Evolutionary conservation across 805 yeast species (phyloP), one percentile per base, ranked within the genome.

Genomic region (Priceomyces fermenticarens): DNA sequence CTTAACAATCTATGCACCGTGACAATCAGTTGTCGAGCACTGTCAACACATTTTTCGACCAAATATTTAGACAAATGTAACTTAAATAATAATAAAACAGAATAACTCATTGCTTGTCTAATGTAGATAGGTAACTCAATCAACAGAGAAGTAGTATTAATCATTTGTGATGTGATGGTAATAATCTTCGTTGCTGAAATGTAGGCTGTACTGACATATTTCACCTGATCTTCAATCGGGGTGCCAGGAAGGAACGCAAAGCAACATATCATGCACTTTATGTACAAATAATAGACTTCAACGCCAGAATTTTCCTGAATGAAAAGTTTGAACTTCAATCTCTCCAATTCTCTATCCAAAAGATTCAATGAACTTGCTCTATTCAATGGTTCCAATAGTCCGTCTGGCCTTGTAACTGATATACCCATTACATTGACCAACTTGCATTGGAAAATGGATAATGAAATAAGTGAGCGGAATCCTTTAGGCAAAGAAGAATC

Each of bases 231-330:
- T 49, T 84, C 93, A 40, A 81, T 76, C 7, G 96, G 88, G 0
- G 95, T 85, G 15, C 88, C 90, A n/a, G 96, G 91, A 44, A 88
- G 67, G 51, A 90, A 90, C 3, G 96, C 91, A 72, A 87, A 90
- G 43, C 90, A 80, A 57, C 96, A 87, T 33, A 90, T 76, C 78
- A 86, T 84, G 46, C 88, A 70, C 52, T 84, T 80, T 35, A 88
- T 82, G 59, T 90, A 88, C 3, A 87, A 70, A 53, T 78, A 85
- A 55, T 86, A 86, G 32, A 86, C 83, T 49, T 88, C 95, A 5
- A 88, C 81, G 0, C 82, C 72, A 1, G 81, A 71, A 44, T 81
- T 85, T 28, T 72, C 75, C 43, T 80, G 83, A 42, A 87, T 78
- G 35, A 78, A 77, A 29, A 88, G 65, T 44, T 80, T 80, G 55